Percentiles rank a stretch among this genome's conserved stretches.
Evolutionary conservation across 805 yeast species (phyloP).

Genomic region (Metschnikowia anglica): DNA sequence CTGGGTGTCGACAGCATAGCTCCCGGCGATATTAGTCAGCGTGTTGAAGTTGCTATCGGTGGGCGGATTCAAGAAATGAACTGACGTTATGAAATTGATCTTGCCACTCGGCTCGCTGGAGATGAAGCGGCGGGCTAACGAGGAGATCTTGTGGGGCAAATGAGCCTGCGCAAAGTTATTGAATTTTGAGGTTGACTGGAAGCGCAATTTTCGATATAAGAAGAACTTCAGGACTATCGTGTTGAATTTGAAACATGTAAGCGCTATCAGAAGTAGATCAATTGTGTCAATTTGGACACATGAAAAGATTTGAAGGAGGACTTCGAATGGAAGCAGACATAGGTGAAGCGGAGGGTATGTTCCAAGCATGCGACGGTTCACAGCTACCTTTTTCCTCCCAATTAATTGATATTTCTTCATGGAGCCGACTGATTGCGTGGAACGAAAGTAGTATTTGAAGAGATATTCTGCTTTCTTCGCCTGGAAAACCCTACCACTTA

Average conservation of each 20-base stretch:
- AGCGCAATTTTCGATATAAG: conserved; percentile 35
- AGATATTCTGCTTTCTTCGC: too few species aligned
- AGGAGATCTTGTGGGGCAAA: conserved; percentile 24
- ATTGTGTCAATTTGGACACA: conserved; percentile 22
- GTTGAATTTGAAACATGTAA: conserved; percentile 39
- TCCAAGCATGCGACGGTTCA: conserved; percentile 8
- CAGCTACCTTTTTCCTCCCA: conserved; percentile 33
- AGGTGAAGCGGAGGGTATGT: conserved; percentile 34
- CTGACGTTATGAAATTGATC: conserved; percentile 30
- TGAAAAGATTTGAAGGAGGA: conserved; percentile 36
- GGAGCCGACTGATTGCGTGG: not conserved
- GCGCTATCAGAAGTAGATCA: conserved; percentile 23
- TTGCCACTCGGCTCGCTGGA: conserved; percentile 29
- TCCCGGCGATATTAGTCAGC: conserved; percentile 36
- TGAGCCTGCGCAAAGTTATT: conserved; percentile 37
- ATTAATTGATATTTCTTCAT: conserved; percentile 45
- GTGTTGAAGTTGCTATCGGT: conserved; percentile 22
- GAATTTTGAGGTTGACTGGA: conserved; percentile 30
- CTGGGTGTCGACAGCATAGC: conserved; percentile 32
- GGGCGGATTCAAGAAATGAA: conserved; percentile 38
- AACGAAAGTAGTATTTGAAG: not conserved
- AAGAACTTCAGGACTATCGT: conserved; percentile 36
- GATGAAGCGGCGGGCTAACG: conserved; percentile 24
- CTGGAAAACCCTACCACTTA: too few species aligned
- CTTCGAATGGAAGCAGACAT: conserved; percentile 44